phyloP scores from a whole-genome alignment of 139 green algal species.

The Ulvella scutata region DNA sequence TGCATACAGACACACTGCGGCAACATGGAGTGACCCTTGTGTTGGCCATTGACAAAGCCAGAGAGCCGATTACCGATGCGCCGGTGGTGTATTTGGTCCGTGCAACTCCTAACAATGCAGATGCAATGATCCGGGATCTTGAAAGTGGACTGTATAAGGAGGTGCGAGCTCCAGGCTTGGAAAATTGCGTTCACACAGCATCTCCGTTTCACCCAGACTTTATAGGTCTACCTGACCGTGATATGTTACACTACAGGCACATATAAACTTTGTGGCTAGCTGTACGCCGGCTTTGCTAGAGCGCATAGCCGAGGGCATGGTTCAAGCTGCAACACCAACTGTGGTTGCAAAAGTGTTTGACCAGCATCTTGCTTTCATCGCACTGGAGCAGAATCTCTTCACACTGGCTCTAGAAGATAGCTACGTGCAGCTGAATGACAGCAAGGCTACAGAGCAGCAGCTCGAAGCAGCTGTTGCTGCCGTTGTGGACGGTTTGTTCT shows the following conservation, averaged over 20 bases:
- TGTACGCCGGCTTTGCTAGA: constrained; percentile 63
- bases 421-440: constrained; percentile 90
- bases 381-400: constrained; percentile 78
- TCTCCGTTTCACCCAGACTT: too few species aligned
- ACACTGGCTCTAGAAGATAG: constrained; percentile 57
- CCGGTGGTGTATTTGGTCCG: constrained; percentile 92
- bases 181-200: too few species aligned
- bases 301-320: constrained; percentile 44
- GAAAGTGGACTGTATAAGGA: constrained; percentile 67
- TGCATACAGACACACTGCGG: constrained; percentile 78
- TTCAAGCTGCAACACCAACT: constrained; percentile 29
- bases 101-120: constrained; percentile 42
- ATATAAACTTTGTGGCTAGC: constrained; percentile 84
- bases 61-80: constrained; percentile 89
- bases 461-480: constrained; percentile 59
- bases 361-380: constrained; percentile 82
- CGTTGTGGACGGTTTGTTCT: constrained; percentile 89
- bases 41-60: constrained; percentile 66
- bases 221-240: too few species aligned
- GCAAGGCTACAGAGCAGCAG: constrained; percentile 56
- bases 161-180: constrained; percentile 15
- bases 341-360: constrained; percentile 70
- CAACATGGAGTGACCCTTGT: constrained; percentile 90
- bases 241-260: neutral
- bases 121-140: constrained; percentile 57